Evolutionary conservation across 306 rosid species (phyloP).

Genomic region (Quercus agrifolia): DNA sequence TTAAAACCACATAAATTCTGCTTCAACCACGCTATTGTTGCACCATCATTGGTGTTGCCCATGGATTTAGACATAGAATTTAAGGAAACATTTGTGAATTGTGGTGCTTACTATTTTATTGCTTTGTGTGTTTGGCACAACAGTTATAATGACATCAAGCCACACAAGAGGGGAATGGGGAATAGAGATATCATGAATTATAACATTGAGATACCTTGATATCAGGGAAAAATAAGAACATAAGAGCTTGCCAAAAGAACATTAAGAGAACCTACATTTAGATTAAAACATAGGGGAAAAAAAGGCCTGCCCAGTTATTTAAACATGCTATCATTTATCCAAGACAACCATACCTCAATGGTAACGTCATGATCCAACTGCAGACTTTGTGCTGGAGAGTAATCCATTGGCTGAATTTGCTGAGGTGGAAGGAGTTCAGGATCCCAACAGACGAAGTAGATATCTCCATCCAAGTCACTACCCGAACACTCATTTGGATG

Average conservation of each 20-base stretch:
- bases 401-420: conserved; percentile 36
- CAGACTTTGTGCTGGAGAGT: conserved; percentile 29
- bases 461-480: conserved; percentile 53
- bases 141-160: not conserved
- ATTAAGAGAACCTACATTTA: not conserved
- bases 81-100: too few species aligned
- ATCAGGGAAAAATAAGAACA: not conserved
- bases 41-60: too few species aligned
- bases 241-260: not conserved
- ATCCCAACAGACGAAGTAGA: conserved; percentile 48
- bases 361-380: conserved; percentile 36
- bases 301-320: not conserved
- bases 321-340: not conserved
- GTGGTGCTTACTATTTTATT: too few species aligned
- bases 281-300: not conserved
- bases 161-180: not conserved
- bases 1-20: too few species aligned
- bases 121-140: too few species aligned
- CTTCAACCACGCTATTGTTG: too few species aligned
- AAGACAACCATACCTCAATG: conserved; percentile 36
- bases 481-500: conserved; percentile 58
- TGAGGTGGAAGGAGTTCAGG: conserved; percentile 24
- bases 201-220: not conserved
- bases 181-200: not conserved
- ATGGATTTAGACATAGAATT: too few species aligned